Conservation (phyloP, 2,329 filamentous ascomycete species). For the Xylariaceae sp. region DNA sequence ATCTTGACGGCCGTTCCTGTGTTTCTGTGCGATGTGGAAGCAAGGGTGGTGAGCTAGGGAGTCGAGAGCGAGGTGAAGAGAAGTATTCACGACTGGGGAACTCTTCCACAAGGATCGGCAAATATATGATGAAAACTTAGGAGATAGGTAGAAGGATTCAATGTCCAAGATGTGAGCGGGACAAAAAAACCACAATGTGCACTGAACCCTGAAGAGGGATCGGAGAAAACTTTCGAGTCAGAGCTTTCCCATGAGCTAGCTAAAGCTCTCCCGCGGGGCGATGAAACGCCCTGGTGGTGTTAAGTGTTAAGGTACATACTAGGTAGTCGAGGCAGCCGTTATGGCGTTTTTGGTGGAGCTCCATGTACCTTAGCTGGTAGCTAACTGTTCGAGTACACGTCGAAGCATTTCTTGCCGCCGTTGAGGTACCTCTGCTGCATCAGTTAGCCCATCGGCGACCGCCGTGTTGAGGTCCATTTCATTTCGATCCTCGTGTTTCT, state of each 20-base stretch:
- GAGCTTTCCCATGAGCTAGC: not conserved
- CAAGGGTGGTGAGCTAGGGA: not conserved
- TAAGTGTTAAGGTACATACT: too few species aligned
- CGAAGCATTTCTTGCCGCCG: too few species aligned
- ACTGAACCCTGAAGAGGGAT: conserved; percentile 12
- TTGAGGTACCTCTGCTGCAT: too few species aligned
- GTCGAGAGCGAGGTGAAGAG: too few species aligned
- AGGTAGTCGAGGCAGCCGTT: conserved; percentile 1
- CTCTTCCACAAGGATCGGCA: not conserved
- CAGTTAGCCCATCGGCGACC: too few species aligned
- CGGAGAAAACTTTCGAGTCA: conserved; percentile 16
- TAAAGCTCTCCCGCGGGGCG: too few species aligned
- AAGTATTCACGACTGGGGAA: too few species aligned
- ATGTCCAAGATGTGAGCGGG: not conserved
- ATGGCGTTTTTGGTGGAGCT: too few species aligned
- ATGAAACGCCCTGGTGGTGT: not conserved
- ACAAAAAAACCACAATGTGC: conserved; percentile 1
- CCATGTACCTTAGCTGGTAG: too few species aligned
- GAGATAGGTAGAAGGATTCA: not conserved
- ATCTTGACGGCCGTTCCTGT: conserved; percentile 48
- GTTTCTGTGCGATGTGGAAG: not conserved
- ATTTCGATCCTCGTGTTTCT: too few species aligned
- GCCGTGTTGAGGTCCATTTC: too few species aligned
- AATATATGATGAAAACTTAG: not conserved
- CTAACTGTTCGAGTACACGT: too few species aligned